Conservation (phyloP, 768 basidiomycete species). For the Lepiota brunneoincarnata region DNA sequence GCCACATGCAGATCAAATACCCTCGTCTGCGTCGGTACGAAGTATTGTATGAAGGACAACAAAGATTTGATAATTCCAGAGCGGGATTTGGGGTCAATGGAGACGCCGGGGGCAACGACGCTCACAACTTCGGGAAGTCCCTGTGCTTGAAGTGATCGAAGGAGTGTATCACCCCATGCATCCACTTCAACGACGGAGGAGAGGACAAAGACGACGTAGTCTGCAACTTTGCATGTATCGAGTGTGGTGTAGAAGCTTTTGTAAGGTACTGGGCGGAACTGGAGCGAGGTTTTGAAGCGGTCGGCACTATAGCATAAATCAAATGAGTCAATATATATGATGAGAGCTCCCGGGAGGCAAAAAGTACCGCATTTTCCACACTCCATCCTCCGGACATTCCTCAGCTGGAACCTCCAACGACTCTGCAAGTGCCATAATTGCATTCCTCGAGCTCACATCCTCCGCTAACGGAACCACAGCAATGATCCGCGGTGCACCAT, state of each 20-base stretch:
- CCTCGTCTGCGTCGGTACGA: slow-evolving; percentile 77
- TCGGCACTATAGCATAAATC: slow-evolving; percentile 55
- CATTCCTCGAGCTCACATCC: slow-evolving; percentile 53
- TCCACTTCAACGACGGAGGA: slow-evolving; percentile 84
- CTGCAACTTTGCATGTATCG: slow-evolving; percentile 84
- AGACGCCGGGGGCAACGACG: slow-evolving; percentile 56
- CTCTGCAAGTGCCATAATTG: slow-evolving; percentile 56
- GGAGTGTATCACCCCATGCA: slow-evolving; percentile 79
- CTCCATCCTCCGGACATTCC: slow-evolving; percentile 48
- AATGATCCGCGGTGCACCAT: slow-evolving; percentile 82
- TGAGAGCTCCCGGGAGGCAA: not conserved
- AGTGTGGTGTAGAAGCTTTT: slow-evolving; percentile 72
- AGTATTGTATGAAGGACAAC: slow-evolving; percentile 93
- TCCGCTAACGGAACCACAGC: slow-evolving; percentile 81
- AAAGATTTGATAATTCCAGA: slow-evolving; percentile 79
- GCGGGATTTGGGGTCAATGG: slow-evolving; percentile 60
- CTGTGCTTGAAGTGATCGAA: slow-evolving; percentile 86
- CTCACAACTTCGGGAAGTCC: slow-evolving; percentile 85
- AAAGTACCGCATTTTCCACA: slow-evolving; percentile 69
- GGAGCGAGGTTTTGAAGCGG: slow-evolving; percentile 87
- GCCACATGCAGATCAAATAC: slow-evolving; percentile 69
- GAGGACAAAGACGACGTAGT: slow-evolving; percentile 85
- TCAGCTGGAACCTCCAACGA: slow-evolving; percentile 54
- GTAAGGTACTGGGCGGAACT: slow-evolving; percentile 79
- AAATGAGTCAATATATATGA: slow-evolving; percentile 3